Percentiles rank a stretch among this genome's conserved stretches.
Conservation (phyloP, 1,284 basidiomycete species). For the Peniophora sp. region DNA sequence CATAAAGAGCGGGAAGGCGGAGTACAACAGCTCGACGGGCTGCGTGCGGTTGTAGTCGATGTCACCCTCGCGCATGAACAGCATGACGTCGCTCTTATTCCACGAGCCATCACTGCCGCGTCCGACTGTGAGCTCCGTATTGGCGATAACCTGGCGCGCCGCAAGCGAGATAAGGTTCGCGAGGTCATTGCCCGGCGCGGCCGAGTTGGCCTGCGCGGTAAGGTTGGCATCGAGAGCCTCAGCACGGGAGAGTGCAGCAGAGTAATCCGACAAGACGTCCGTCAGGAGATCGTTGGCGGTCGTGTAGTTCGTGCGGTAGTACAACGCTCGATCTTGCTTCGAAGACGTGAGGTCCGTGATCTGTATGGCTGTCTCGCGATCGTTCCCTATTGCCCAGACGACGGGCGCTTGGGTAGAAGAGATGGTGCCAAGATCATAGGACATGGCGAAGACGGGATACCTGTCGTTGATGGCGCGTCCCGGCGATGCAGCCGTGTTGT, state of each 20-base stretch:
- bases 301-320: neutral
- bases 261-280: conserved; percentile 1
- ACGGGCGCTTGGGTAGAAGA: neutral
- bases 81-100: conserved; percentile 6
- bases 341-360: neutral
- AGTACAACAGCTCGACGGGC: conserved; percentile 6
- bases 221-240: neutral
- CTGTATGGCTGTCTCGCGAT: neutral
- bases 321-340: neutral
- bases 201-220: neutral
- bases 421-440: neutral
- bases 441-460: neutral
- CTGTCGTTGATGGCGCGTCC: neutral
- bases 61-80: conserved; percentile 9
- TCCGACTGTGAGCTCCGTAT: conserved; percentile 7
- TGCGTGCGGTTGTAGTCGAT: conserved; percentile 5
- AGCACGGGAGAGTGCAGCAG: neutral
- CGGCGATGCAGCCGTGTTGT: neutral
- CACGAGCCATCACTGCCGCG: neutral
- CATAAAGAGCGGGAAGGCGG: conserved; percentile 8
- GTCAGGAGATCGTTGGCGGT: neutral
- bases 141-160: conserved; percentile 1
- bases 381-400: neutral
- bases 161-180: conserved; percentile 1
- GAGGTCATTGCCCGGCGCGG: neutral